phyloP scores from a whole-genome alignment of 129 eudicot species.

The Tagetes erecta region DNA sequence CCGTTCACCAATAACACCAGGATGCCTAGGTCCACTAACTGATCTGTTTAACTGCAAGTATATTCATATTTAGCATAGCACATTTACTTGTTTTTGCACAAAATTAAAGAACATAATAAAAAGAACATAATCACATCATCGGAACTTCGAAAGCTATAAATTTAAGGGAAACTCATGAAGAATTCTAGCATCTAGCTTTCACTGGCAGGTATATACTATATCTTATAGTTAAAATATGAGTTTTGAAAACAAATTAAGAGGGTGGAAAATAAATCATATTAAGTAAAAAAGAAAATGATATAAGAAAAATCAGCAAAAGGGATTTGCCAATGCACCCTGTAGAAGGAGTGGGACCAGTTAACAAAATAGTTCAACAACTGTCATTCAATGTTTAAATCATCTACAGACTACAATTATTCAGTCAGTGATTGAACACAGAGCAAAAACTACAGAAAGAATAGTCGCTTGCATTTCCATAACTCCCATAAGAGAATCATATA shows the following conservation, averaged over 20 bases:
- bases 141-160: neutral
- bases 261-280: too few relatives aligned
- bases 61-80: neutral
- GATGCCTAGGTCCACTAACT: conserved; percentile 82
- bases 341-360: neutral
- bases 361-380: conserved; percentile 3
- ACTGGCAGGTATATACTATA: neutral
- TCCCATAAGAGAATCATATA: neutral
- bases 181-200: neutral
- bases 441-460: neutral
- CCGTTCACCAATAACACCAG: conserved; percentile 88
- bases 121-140: neutral
- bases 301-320: neutral
- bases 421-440: neutral
- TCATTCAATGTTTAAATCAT: neutral
- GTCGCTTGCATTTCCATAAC: neutral
- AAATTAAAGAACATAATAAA: conserved; percentile 1
- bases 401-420: neutral
- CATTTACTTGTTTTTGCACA: conserved; percentile 20
- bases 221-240: neutral
- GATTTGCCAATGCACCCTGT: neutral
- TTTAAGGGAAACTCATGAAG: neutral
- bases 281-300: too few relatives aligned
- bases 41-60: conserved; percentile 69
- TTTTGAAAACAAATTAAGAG: too few relatives aligned